These are phyloP conservation scores for Phoma sp. DNA, from an alignment of 2,329 filamentous ascomycete species.

Conservation along the genomic window DNA sequence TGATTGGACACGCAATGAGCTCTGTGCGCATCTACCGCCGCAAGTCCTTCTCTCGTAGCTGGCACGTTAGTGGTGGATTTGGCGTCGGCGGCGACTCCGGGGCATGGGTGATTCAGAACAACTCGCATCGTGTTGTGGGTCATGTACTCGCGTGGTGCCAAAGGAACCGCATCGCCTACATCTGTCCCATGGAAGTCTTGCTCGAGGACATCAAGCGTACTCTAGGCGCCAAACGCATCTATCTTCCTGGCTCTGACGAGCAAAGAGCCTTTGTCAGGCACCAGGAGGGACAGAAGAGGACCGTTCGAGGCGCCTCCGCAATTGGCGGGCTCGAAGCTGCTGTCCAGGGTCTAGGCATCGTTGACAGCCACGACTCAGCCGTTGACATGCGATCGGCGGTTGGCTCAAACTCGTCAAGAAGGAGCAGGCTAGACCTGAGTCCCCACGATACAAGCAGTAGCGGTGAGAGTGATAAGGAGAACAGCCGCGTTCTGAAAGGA, in stretches of 20 bases:
- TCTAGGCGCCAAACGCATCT: slow-evolving; percentile 72
- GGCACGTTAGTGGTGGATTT: slow-evolving; percentile 66
- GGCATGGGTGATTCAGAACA: slow-evolving; percentile 87
- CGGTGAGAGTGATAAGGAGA: slow-evolving; percentile 37
- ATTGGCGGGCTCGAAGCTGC: slow-evolving; percentile 33
- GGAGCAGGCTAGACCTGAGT: slow-evolving; percentile 6
- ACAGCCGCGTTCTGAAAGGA: slow-evolving; percentile 30
- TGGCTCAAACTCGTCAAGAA: neutral
- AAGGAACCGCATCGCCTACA: slow-evolving; percentile 82
- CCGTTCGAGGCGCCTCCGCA: slow-evolving; percentile 1
- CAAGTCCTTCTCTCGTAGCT: slow-evolving; percentile 76
- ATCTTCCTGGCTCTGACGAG: slow-evolving; percentile 65
- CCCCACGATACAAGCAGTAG: slow-evolving; percentile 16
- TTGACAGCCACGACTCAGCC: slow-evolving; percentile 31
- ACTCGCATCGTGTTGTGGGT: slow-evolving; percentile 79
- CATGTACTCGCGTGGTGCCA: slow-evolving; percentile 90
- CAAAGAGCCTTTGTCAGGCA: slow-evolving; percentile 25
- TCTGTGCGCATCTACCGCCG: slow-evolving; percentile 89
- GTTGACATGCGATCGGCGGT: slow-evolving; percentile 27
- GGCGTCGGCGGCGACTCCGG: slow-evolving; percentile 87
- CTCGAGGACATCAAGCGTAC: slow-evolving; percentile 84
- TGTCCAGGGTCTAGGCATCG: slow-evolving; percentile 40
- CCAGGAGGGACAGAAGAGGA: slow-evolving; percentile 11
- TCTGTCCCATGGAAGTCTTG: slow-evolving; percentile 92
- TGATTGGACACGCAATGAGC: slow-evolving; percentile 77